These are phyloP conservation scores for Peronospora farinosa DNA, from an alignment of 352 stramenopile species.

Conservation along the genomic window DNA sequence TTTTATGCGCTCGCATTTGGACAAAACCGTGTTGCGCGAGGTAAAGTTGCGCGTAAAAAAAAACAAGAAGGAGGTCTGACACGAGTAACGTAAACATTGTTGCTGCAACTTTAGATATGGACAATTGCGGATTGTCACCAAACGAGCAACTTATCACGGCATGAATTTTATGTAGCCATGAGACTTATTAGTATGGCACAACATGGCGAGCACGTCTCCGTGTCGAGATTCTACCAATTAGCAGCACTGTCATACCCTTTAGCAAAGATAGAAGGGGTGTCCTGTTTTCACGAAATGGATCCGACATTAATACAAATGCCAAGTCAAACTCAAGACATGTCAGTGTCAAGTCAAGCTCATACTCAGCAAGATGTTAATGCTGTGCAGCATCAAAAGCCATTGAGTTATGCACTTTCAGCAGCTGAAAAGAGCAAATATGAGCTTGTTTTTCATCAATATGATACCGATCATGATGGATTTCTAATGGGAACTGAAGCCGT, in stretches of 20 bases:
- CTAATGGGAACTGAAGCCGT: conserved; percentile 87
- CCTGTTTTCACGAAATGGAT: conserved; percentile 27
- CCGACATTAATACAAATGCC: conserved; percentile 1
- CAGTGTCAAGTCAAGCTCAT: conserved; percentile 1
- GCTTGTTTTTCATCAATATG: conserved; percentile 89
- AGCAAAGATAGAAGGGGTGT: conserved; percentile 58
- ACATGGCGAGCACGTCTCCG: conserved; percentile 51
- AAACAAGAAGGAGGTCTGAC: too few species aligned
- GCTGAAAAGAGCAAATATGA: conserved; percentile 89
- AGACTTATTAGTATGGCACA: conserved; percentile 81
- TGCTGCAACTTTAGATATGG: conserved; percentile 51
- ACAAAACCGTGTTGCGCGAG: conserved; percentile 74
- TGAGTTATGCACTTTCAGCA: conserved; percentile 75
- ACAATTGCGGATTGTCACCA: conserved; percentile 65
- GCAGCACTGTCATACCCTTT: conserved; percentile 49
- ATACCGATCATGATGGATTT: conserved; percentile 87
- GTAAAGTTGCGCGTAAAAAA: conserved; percentile 18
- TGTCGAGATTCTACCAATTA: conserved; percentile 69
- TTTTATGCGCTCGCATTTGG: conserved; percentile 88
- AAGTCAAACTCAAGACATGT: background rate
- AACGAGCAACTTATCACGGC: conserved; percentile 63
- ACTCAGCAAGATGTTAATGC: conserved; percentile 10
- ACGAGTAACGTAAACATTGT: too few species aligned
- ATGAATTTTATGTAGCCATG: conserved; percentile 85
- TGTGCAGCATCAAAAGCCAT: conserved; percentile 9